Evolutionary conservation across 2,329 filamentous ascomycete genomes (phyloP), one percentile per base, ranked within the genome.

Genomic region (Diaporthe eres): DNA sequence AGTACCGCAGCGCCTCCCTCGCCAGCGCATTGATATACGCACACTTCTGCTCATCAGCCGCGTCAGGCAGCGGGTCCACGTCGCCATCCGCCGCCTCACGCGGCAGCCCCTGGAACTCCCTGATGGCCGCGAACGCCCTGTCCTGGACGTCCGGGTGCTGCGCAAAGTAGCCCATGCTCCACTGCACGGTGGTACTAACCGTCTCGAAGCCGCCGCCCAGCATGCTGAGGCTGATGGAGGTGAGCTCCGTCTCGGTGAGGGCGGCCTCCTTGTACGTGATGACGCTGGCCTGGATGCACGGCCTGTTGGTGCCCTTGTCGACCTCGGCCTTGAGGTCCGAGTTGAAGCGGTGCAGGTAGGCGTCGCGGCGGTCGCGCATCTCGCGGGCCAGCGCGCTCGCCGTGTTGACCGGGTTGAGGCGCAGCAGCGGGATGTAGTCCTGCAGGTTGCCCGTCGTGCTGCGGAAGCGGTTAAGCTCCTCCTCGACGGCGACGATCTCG

Each of bases 1-100:
- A 93, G 84, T 89, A 93, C 53, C 92, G 88, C 7, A 92, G 85
- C 22, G 90, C 88, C 79, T 93, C 92, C 80, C 92, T 93, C 77
- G 91, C 89, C 22, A 93, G 80, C 0, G 92, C 92, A 0, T 90
- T 92, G 75, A 93, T 85, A 82, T 93, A 93, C 6, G 90, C 88
- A 3, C 93, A 86, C 78, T 92, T 92, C 78, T 92, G 90, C 80
- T 92, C 91, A 77, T 90, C 87, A 90, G 90, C 92, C 44, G 90
- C 89, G 78, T 92, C 89, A 77, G 88, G 87, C 76, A 90, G 81
- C 4, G 90, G 63, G n/a, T 76, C 60, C 88, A 80, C 92, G 91
- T 0, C 88, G 86, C 75, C 77, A 2, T 37, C 55, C 13, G 8
- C 39, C 37, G 22, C 39, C n/a, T 25, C 39, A 0, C 15, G 6